Evolutionary conservation across 148 eudicot species (phyloP), one percentile per base, ranked within the genome.

Genomic region (Agrostemma githago): DNA sequence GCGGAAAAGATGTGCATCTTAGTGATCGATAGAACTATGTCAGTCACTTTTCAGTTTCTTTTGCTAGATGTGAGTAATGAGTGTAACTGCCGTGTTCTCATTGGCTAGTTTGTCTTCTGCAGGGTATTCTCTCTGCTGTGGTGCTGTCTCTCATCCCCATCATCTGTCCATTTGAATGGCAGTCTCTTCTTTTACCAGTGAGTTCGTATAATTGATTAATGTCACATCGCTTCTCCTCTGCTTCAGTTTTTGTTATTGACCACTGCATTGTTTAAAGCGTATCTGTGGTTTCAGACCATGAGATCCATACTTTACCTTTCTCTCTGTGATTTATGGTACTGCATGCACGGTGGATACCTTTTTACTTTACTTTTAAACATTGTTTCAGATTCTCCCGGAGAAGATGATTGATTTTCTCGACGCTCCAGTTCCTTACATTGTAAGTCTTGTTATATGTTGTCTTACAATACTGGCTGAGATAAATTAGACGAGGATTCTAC

Each of bases 81-180:
- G 56, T 41, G 2, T 63, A 56, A 19, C 8, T 39, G 54, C 65
- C 38, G 44, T 63, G 48, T 6, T 71, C 62, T 80, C 62, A 75
- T 65, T 61, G 34, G n/a, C 21, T 42, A 66, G 17, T 67, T 74
- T 78, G 38, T 60, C 53, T 76, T 67, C 42, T 84, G 79, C 89
- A 94, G 98, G 99, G 99, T 73, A 85, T 89, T 67, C 84, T 95
- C 37, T 92, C 97, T 41, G 96, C 99, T 74, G 74, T 85, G 37
- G 88, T 89, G 78, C 81, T 91, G 64, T 89, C 97, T 79, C 58
- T 92, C 74, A 85, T 88, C 79, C 90, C 99, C 65, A 78, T 92
- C 77, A 90, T 95, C 71, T 90, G 89, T 63, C 99, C 99, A 68
- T 95, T 95, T 86, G 96, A 92, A 75, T 95, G 99, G 99, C 99